Evolutionary conservation across 345 rosid species (phyloP), one percentile per base, ranked within the genome.

Genomic region (Eucalyptus cloeziana): DNA sequence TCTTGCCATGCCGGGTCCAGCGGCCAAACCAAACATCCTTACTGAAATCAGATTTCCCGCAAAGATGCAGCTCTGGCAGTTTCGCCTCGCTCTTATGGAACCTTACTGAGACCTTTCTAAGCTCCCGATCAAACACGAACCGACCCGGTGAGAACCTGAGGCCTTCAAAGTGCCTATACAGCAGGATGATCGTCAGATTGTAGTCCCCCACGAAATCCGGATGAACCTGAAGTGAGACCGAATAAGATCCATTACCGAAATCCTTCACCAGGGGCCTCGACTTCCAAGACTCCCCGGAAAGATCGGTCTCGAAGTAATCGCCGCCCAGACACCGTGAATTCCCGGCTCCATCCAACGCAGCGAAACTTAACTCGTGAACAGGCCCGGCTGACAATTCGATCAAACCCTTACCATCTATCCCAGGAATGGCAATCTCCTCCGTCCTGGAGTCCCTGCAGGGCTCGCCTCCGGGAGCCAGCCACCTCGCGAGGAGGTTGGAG

Each of bases 231-330:
- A 98, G 92, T 21, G 93, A 93, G 86, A 96, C 49, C 1, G 95
- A 93, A 91, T 98, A 98, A 10, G 95, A 92, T 60, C 99, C 99
- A 86, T 98, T 94, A 37, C 95, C 96, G 44, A 96, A 95, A 90
- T 98, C 99, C 90, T 91, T 95, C 80, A 98, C 94, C 69, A 91
- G 90, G 31, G 99, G 99, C 90, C 99, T 89, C 2, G 98, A 97
- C 90, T 96, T 98, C 99, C 99, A 98, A 37, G 93, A 91, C 87
- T 93, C 96, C 4, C 99, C 98, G 7, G 99, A 95, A 86, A 98
- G 96, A 90, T 97, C 99, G 5, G 95, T 92, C 90, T 98, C 99
- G 83, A 94, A 98, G 91, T 95, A 96, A 91, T 98, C 99, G 12
- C 99, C 99, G 13, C 99, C 99, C 16, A 81, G 86, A 91, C 99